These are phyloP conservation scores for Tricholoma terreum DNA, from an alignment of 768 basidiomycete genomes.

Conservation along the genomic window DNA sequence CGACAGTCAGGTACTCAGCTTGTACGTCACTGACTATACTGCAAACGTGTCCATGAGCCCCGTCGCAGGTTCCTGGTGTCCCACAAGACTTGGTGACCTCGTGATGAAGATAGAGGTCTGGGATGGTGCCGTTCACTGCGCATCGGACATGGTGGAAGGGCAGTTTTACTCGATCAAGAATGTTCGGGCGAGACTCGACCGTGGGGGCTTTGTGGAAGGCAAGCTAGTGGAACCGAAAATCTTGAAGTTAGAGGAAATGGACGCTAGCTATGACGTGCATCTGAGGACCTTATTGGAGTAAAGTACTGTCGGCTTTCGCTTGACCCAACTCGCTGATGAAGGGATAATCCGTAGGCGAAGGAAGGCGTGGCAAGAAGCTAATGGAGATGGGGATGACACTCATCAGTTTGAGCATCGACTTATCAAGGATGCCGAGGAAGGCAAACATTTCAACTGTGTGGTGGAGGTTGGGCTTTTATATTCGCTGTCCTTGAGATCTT, in stretches of 20 bases:
- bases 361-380: slow-evolving; percentile 36
- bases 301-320: slow-evolving; percentile 13
- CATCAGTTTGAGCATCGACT: slow-evolving; percentile 40
- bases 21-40: slow-evolving; percentile 72
- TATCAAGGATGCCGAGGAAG: slow-evolving; percentile 44
- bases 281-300: slow-evolving; percentile 54
- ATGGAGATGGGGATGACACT: slow-evolving; percentile 18
- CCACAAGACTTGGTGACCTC: slow-evolving; percentile 37
- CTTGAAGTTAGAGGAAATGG: slow-evolving; percentile 37
- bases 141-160: slow-evolving; percentile 42
- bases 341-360: slow-evolving; percentile 43
- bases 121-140: slow-evolving; percentile 45
- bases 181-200: slow-evolving; percentile 39
- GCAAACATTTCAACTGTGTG: slow-evolving; percentile 49
- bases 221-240: slow-evolving; percentile 50
- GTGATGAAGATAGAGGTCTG: slow-evolving; percentile 60
- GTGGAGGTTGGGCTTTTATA: slow-evolving; percentile 47
- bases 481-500: neutral
- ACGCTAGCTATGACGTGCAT: slow-evolving; percentile 30
- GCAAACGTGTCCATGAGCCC: slow-evolving; percentile 31
- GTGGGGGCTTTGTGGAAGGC: slow-evolving; percentile 46
- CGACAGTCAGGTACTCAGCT: slow-evolving; percentile 34
- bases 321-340: slow-evolving; percentile 1
- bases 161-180: slow-evolving; percentile 56
- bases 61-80: slow-evolving; percentile 45